A percentile compares a stretch with the other conserved stretches of the same genome.
Evolutionary conservation across 1,284 basidiomycete species (phyloP).

Genomic region (Fomes fomentarius): DNA sequence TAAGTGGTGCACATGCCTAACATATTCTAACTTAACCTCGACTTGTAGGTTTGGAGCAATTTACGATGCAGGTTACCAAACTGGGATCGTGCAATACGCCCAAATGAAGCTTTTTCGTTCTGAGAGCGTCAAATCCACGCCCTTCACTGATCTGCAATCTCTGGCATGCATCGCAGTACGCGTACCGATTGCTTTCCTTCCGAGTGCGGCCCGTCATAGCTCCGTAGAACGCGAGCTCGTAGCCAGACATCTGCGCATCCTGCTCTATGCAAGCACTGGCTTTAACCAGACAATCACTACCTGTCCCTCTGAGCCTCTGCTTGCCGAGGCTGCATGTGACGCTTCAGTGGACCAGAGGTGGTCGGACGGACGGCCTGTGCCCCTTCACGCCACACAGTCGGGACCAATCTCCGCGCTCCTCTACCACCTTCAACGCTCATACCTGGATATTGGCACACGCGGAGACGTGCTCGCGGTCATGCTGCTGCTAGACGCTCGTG

Average conservation of each 20-base stretch:
- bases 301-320: conserved; percentile 30
- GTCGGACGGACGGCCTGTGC: not conserved
- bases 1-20: not conserved
- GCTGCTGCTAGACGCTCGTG: conserved; percentile 18
- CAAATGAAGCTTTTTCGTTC: not conserved
- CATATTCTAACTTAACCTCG: not conserved
- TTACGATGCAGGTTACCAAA: conserved; percentile 19
- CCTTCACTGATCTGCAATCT: conserved; percentile 3
- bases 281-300: conserved; percentile 30
- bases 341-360: not conserved
- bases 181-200: conserved; percentile 33
- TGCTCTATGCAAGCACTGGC: conserved; percentile 25
- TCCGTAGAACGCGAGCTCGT: conserved; percentile 30
- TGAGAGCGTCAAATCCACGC: too few relatives aligned
- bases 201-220: not conserved
- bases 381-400: too few relatives aligned
- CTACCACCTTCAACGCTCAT: conserved; percentile 4
- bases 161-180: conserved; percentile 34
- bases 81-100: not conserved
- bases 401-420: not conserved
- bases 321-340: conserved; percentile 28
- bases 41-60: conserved; percentile 10
- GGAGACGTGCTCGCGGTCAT: conserved; percentile 17
- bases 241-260: conserved; percentile 34
- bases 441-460: conserved; percentile 19